A percentile compares a stretch with the other conserved stretches of the same genome.
Conservation (phyloP, 192 early-diverging fungal species). For the Linnemannia hyalina region DNA sequence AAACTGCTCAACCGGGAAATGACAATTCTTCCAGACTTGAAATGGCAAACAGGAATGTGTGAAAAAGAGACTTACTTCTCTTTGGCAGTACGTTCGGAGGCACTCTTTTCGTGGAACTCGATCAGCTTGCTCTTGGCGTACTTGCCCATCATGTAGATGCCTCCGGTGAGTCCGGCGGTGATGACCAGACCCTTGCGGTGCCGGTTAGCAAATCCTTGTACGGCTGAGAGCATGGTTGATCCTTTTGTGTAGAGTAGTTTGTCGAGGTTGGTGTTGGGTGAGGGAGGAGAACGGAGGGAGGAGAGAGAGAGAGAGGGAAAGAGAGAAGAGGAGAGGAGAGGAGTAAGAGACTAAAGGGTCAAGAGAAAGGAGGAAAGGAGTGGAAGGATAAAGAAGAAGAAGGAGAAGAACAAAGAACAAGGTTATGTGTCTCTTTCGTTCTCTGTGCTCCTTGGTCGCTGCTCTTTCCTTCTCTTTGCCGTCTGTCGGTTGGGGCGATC, state of each 20-base stretch:
- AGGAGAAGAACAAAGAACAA: too few species aligned
- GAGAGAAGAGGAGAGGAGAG: too few species aligned
- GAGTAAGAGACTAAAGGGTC: too few species aligned
- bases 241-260: neutral
- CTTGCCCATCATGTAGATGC: conserved; percentile 79
- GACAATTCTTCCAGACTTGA: too few species aligned
- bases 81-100: conserved; percentile 75
- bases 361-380: neutral
- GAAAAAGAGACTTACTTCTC: conserved; percentile 78
- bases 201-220: conserved; percentile 73
- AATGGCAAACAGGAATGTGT: neutral
- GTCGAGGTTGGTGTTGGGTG: neutral
- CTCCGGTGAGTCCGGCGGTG: conserved; percentile 77
- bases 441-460: neutral
- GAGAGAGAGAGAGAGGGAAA: too few species aligned
- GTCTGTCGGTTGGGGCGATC: neutral
- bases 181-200: conserved; percentile 76
- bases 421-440: neutral
- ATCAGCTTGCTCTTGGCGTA: conserved; percentile 78
- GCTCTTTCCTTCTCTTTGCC: too few species aligned
- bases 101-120: conserved; percentile 78
- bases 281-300: neutral
- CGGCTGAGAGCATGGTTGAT: conserved; percentile 49
- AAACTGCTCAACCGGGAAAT: neutral
- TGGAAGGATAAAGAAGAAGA: neutral